These are phyloP conservation scores for Monosporascus sp. DNA, from an alignment of 2,329 filamentous ascomycete genomes.

Conservation along the genomic window DNA sequence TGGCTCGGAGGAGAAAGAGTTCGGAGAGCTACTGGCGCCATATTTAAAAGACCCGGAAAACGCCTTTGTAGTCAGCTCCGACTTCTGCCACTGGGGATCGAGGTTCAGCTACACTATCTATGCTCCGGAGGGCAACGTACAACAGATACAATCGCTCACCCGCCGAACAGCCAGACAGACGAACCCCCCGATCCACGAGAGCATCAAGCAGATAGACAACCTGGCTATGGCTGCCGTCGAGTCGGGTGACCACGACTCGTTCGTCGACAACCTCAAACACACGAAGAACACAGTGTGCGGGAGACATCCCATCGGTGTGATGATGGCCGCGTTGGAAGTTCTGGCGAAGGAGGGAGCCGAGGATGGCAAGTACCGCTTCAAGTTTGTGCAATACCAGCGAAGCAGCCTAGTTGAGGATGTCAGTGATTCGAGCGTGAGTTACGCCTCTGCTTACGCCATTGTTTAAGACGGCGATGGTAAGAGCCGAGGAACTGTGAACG, in stretches of 20 bases:
- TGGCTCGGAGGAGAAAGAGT: conserved; percentile 57
- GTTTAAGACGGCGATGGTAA: conserved; percentile 37
- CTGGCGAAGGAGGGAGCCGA: conserved; percentile 36
- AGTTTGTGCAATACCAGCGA: conserved; percentile 80
- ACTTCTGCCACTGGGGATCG: conserved; percentile 94
- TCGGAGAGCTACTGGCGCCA: conserved; percentile 67
- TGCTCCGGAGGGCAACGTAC: conserved; percentile 36
- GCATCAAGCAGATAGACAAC: conserved; percentile 74
- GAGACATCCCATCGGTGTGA: conserved; percentile 86
- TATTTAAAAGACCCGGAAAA: conserved; percentile 73
- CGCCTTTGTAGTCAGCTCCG: conserved; percentile 84
- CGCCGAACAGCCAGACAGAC: conserved; percentile 28
- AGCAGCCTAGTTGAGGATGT: conserved; percentile 68
- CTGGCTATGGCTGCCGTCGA: conserved; percentile 81
- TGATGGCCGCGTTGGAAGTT: conserved; percentile 80
- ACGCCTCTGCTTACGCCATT: conserved; percentile 85
- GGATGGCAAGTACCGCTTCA: conserved; percentile 53
- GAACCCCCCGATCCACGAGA: conserved; percentile 67
- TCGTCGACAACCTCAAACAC: conserved; percentile 60
- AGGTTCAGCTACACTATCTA: conserved; percentile 84
- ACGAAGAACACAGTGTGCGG: conserved; percentile 94
- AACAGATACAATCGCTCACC: conserved; percentile 33
- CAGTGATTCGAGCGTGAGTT: conserved; percentile 83
- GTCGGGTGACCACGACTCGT: conserved; percentile 64
- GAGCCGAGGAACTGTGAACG: neutral